Base-by-base conservation (phyloP, 2,329 filamentous ascomycete genomes). In the Coniella lustricola region DNA sequence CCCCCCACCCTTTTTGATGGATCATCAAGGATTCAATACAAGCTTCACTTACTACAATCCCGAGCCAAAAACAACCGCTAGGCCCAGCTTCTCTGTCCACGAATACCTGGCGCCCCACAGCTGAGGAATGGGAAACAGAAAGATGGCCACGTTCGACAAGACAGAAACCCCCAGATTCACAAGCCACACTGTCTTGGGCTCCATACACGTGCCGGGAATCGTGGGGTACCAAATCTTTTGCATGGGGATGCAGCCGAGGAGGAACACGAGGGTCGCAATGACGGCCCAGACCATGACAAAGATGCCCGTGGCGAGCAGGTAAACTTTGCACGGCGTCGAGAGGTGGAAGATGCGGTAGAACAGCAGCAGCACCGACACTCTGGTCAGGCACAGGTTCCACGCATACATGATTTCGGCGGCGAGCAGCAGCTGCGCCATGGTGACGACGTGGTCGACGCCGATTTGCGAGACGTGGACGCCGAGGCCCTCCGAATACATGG, bases 181-280 rank as follows among this genome's bases (percentile, higher is more conserved):
- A 29, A 76, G 71, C 65, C 75, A 78, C 1, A 70, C 71, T 4
- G 61, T 71, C 37, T 74, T 69, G 20, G 74, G 67, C 56, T 74
- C 64, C 54, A 76, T 72, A 54, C 75, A 78, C 3, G 55, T 60
- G 10, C 74, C 74, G 0, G 71, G 68, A 1, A 74, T 46, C 0
- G 64, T 55, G 0, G 66, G 66, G 18, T 74, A 65, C 74, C 74
- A 77, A 0, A 73, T 59, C 56, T 74, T 76, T 42, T 67, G 57
- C 7, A 77, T 67, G 0, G 74, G 75, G 0, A 67, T 63, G 60
- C 75, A 78, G 55, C 75, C 72, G 55, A 79, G 77, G 49, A 76
- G 67, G 57, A 70, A 72, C 35, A 75, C 63, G 44, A 72, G 72
- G 8, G 70, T 71, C 52, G 74, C 70, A 48, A 63, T 64, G 29